These are phyloP conservation scores for Tetrahymena elliotti DNA, from an alignment of 73 alveolate genomes.

Conservation along the genomic window DNA sequence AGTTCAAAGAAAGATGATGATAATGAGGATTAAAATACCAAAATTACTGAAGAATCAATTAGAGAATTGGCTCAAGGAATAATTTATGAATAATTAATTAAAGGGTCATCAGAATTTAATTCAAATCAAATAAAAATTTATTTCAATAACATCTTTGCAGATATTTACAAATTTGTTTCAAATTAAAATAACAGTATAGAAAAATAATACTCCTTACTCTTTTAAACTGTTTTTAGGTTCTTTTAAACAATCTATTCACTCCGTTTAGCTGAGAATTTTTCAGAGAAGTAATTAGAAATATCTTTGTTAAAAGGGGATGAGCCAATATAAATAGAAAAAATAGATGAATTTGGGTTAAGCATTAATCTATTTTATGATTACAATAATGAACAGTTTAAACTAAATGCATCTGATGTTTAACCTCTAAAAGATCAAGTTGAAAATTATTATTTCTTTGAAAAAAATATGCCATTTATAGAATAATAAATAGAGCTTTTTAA, in stretches of 20 bases:
- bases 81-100: background rate
- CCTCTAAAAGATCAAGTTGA: background rate
- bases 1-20: too few species aligned
- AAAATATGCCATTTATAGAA: background rate
- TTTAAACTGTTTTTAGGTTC: background rate
- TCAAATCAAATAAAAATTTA: background rate
- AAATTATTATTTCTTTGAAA: background rate
- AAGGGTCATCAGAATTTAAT: background rate
- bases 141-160: background rate
- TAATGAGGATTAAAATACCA: background rate
- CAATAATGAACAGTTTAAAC: background rate
- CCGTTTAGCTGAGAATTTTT: background rate
- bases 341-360: background rate
- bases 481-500: background rate
- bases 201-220: background rate
- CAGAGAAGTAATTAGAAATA: background rate
- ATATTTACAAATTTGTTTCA: background rate
- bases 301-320: background rate
- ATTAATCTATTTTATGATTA: background rate
- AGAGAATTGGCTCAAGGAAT: background rate
- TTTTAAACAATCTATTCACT: background rate
- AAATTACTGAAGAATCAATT: background rate
- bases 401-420: background rate
- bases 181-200: background rate
- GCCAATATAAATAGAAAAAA: background rate